Evolutionary conservation across 2,329 filamentous ascomycete species (phyloP).

Genomic region (Fusarium lyarnte): DNA sequence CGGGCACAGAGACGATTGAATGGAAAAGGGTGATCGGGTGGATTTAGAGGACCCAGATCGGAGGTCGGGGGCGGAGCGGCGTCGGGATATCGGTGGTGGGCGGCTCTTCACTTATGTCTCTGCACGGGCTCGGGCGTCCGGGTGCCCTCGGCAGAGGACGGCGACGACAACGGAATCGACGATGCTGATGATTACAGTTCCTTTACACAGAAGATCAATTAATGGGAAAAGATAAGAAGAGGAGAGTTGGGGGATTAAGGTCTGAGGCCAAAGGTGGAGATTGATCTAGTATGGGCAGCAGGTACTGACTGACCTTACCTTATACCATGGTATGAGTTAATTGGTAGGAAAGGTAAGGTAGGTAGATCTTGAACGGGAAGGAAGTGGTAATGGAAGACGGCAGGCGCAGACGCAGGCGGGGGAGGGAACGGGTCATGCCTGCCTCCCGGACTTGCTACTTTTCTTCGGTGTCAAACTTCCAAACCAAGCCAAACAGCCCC

Average conservation of each 20-base stretch:
- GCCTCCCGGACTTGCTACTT: slow-evolving; percentile 15
- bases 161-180: slow-evolving; percentile 30
- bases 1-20: slow-evolving; percentile 13
- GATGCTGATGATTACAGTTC: slow-evolving; percentile 1
- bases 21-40: slow-evolving; percentile 15
- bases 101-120: slow-evolving; percentile 31
- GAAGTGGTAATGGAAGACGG: background rate
- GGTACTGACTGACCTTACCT: slow-evolving; percentile 6
- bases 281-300: background rate
- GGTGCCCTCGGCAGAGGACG: slow-evolving; percentile 41
- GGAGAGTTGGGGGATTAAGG: slow-evolving; percentile 26
- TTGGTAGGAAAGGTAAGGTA: background rate
- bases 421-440: slow-evolving; percentile 30
- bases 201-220: slow-evolving; percentile 1
- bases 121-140: slow-evolving; percentile 45
- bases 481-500: background rate
- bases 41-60: slow-evolving; percentile 28
- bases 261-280: slow-evolving; percentile 29
- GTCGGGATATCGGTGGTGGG: slow-evolving; percentile 34
- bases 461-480: slow-evolving; percentile 18
- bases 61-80: slow-evolving; percentile 35
- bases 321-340: slow-evolving; percentile 5
- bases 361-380: slow-evolving; percentile 10
- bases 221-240: slow-evolving; percentile 8
- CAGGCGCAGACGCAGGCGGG: slow-evolving; percentile 15